phyloP scores from a whole-genome alignment of 1,284 basidiomycete genomes.

The Phaffia rhodozyma region DNA sequence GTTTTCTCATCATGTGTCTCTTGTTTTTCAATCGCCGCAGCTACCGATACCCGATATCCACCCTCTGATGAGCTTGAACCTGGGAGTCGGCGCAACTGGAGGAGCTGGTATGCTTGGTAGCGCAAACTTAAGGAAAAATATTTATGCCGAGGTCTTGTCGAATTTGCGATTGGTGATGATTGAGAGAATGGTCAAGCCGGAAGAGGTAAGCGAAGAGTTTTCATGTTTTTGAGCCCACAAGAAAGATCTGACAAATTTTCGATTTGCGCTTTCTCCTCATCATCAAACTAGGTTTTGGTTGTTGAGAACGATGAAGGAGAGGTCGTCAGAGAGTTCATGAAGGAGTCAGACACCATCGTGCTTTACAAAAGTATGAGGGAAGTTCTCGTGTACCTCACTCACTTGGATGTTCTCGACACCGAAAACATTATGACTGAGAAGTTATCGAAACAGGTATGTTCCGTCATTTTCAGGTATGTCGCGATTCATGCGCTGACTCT shows the following conservation, averaged over 20 bases:
- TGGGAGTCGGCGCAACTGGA: conserved; percentile 46
- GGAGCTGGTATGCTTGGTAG: conserved; percentile 57
- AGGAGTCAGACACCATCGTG: conserved; percentile 97
- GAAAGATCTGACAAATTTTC: neutral
- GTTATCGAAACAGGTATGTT: conserved; percentile 66
- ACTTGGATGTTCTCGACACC: conserved; percentile 90
- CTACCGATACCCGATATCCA: conserved; percentile 88
- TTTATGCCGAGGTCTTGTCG: conserved; percentile 86
- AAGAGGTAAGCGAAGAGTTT: conserved; percentile 56
- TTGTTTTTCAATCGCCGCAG: conserved; percentile 30
- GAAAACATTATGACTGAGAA: conserved; percentile 97
- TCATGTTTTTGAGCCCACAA: neutral
- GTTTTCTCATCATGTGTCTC: neutral
- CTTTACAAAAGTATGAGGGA: conserved; percentile 99
- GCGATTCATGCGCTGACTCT: conserved; percentile 7
- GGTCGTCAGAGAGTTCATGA: conserved; percentile 99
- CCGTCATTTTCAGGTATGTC: neutral
- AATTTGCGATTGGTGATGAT: conserved; percentile 94
- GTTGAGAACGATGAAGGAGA: conserved; percentile 99
- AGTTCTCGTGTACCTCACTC: conserved; percentile 90
- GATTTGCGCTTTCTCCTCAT: conserved; percentile 4
- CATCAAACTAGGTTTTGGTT: conserved; percentile 61
- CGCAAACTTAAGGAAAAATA: conserved; percentile 77
- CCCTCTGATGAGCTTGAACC: conserved; percentile 80
- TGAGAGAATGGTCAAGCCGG: conserved; percentile 99